Evolutionary conservation across 106 monocot genomes (phyloP), one percentile per base, ranked within the genome.

Genomic region (Phalaenopsis equestris): DNA sequence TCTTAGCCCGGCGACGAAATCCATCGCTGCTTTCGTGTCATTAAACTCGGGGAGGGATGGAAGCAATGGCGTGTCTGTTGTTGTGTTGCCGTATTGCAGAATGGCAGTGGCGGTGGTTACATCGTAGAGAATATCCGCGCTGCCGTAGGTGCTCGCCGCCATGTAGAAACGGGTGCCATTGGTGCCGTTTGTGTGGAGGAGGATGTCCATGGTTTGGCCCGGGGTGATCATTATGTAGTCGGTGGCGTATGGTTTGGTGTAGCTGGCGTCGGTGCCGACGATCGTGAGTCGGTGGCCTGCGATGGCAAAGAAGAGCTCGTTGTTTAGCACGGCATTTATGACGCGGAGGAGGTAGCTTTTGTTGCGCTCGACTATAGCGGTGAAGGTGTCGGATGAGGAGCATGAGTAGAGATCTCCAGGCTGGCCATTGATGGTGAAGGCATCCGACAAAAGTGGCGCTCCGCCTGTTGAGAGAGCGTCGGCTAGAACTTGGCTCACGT

Each of bases 21-120:
- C 12, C 77, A 86, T 55, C 8, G 96, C 93, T 5, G 92, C 83
- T 7, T 77, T 37, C 9, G 89, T 92, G 77, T 94, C 92, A 64
- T 85, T 82, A 78, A 77, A 84, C 7, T 42, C 73, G 1, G 96
- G 96, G 78, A 96, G 81, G n/a, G 47, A 8, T 0, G 96, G 93
- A 0, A 45, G 43, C 3, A 45, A 0, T 45, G 43, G 43, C 43
- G 1, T 6, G 43, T 45, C 43, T 3, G 43, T 45, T 3, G 43
- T 45, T 0, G 43, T 4, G 43, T 45, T 45, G 6, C 1, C 6
- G 80, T 84, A 84, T 15, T 84, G 75, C 8, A 84, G 75, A 45
- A 84, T 72, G 39, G 84, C 80, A 1, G 80, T 67, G 4, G 84
- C 75, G 9, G 79, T 84, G 15, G 55, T 84, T 65, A 75, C 68